Percentiles rank a stretch among this genome's conserved stretches.
Evolutionary conservation across 306 rosid species (phyloP).

Genomic region (Quercus gilva): DNA sequence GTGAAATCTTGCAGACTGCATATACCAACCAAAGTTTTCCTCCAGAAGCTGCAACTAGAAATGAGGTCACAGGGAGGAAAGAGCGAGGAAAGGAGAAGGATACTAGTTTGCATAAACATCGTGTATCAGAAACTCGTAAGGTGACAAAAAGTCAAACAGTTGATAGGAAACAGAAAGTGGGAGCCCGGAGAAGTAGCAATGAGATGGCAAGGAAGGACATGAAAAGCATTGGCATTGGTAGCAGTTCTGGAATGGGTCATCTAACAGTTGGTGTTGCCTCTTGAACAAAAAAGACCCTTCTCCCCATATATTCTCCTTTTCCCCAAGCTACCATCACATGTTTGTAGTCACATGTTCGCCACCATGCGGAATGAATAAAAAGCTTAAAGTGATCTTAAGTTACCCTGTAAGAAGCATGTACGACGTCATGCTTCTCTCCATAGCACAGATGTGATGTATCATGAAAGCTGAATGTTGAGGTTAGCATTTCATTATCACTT

Average conservation of each 20-base stretch:
- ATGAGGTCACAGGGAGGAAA: conserved; percentile 21
- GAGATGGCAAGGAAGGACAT: conserved; percentile 25
- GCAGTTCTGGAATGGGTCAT: conserved; percentile 41
- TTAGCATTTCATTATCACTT: neutral
- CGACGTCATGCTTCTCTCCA: neutral
- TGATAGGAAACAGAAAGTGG: conserved; percentile 30
- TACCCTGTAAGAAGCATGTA: neutral
- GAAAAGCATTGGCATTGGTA: conserved; percentile 30
- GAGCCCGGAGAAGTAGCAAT: conserved; percentile 26
- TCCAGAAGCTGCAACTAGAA: conserved; percentile 14
- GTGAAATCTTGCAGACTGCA: conserved; percentile 30
- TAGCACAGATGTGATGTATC: neutral
- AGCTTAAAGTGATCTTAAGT: neutral
- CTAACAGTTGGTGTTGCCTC: conserved; percentile 52
- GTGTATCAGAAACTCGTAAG: conserved; percentile 24
- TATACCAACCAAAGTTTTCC: conserved; percentile 12
- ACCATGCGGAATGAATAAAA: neutral
- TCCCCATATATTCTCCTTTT: neutral
- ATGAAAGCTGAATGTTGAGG: neutral
- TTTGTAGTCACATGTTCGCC: neutral
- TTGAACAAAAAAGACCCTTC: conserved; percentile 22
- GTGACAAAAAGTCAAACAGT: conserved; percentile 23
- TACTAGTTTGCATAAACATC: conserved; percentile 18
- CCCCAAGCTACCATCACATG: neutral
- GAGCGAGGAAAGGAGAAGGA: conserved; percentile 37